A percentile compares a stretch with the other conserved stretches of the same genome.
Evolutionary conservation across 805 yeast genomes (phyloP).

Genomic region (Candida loeiensis): DNA sequence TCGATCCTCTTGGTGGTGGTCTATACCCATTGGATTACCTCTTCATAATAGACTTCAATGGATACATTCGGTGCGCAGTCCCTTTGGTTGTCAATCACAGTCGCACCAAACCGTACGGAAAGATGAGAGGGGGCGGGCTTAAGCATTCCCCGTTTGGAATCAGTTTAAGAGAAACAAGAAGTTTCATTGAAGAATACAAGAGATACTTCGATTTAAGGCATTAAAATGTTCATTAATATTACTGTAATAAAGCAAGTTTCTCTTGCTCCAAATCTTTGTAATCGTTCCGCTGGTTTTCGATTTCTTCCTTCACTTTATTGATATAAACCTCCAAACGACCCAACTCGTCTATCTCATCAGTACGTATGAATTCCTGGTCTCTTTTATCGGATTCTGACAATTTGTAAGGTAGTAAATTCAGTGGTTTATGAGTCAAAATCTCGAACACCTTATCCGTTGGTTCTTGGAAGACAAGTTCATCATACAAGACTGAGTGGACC

Average conservation of each 20-base stretch:
- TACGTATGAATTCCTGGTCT: constrained; percentile 40
- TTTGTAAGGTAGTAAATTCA: constrained; percentile 45
- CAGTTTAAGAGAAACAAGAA: constrained; percentile 4
- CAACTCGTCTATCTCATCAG: constrained; percentile 40
- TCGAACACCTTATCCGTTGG: constrained; percentile 90
- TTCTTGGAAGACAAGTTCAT: constrained; percentile 91
- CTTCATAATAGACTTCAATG: constrained; percentile 17
- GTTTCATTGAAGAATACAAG: constrained; percentile 10
- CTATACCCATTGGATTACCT: constrained; percentile 31
- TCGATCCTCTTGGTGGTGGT: constrained; percentile 39
- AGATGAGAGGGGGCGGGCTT: constrained; percentile 5
- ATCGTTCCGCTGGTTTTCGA: constrained; percentile 38
- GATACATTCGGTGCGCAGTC: constrained; percentile 12
- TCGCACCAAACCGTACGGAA: constrained; percentile 2
- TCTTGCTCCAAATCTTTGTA: constrained; percentile 41
- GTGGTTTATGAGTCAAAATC: constrained; percentile 67
- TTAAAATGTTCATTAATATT: not conserved
- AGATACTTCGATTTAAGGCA: not conserved
- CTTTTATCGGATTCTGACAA: constrained; percentile 30
- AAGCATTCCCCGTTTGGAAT: constrained; percentile 10
- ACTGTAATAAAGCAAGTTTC: constrained; percentile 36
- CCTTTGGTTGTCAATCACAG: constrained; percentile 9
- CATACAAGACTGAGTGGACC: constrained; percentile 55
- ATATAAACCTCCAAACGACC: constrained; percentile 39
- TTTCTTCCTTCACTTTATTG: constrained; percentile 36